Evolutionary conservation across 306 rosid species (phyloP).

Genomic region (Oemleria cerasiformis): DNA sequence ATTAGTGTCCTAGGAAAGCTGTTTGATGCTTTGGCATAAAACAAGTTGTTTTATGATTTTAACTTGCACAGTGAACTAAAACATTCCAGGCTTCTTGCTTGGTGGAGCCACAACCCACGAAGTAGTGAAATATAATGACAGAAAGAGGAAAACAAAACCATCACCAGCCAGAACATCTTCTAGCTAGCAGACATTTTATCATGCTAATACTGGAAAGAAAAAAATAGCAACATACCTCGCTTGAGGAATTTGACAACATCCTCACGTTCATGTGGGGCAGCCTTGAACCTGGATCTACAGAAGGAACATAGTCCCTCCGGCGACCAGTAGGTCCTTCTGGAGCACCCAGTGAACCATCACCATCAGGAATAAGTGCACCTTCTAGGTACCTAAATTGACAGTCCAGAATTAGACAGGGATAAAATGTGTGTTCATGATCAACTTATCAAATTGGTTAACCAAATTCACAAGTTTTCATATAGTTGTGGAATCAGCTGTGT

Average conservation of each 20-base stretch:
- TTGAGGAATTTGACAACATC: constrained; percentile 33
- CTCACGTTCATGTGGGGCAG: constrained; percentile 83
- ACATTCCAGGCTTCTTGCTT: background rate
- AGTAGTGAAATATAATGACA: background rate
- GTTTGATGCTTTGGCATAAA: background rate
- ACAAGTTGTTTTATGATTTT: background rate
- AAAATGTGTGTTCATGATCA: constrained; percentile 7
- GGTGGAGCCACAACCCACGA: constrained; percentile 3
- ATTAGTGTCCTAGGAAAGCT: background rate
- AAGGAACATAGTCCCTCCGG: constrained; percentile 77
- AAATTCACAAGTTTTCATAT: constrained; percentile 4
- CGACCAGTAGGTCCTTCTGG: constrained; percentile 61
- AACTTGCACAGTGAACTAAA: background rate
- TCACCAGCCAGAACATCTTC: background rate
- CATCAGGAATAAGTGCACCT: constrained; percentile 70
- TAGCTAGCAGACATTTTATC: background rate
- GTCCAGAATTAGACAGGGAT: constrained; percentile 33
- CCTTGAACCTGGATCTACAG: constrained; percentile 78
- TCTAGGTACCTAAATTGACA: constrained; percentile 54
- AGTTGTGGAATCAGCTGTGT: background rate
- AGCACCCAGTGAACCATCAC: constrained; percentile 28
- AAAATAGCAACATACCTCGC: constrained; percentile 49
- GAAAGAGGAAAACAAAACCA: background rate
- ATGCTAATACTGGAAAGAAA: constrained; percentile 1
- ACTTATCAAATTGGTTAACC: constrained; percentile 16